A percentile compares a stretch with the other conserved stretches of the same genome.
These are phyloP conservation scores for Saprolegnia diclina DNA, from an alignment of 352 stramenopile species.

Conservation along the genomic window DNA sequence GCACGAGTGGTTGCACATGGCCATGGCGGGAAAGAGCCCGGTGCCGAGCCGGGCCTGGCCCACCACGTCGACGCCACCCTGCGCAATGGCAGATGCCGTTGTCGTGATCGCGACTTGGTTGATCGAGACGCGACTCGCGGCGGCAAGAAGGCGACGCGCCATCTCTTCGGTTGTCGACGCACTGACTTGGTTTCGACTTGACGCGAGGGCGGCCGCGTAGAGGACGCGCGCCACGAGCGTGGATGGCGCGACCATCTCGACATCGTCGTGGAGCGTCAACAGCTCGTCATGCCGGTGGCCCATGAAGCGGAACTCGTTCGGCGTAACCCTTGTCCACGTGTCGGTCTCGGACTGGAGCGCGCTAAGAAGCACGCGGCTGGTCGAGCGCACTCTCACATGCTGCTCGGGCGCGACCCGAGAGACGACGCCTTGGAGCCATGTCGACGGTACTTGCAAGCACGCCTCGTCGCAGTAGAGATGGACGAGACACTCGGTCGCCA, in stretches of 20 bases:
- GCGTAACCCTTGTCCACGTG: too few relatives aligned
- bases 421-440: too few relatives aligned
- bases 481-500: too few relatives aligned
- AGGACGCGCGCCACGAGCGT: neutral
- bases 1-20: conserved; percentile 22
- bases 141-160: neutral
- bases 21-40: neutral
- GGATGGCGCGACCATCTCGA: neutral
- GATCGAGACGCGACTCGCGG: neutral
- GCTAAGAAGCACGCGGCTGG: too few relatives aligned
- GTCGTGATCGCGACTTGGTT: conserved; percentile 18
- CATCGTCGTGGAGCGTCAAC: neutral
- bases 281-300: neutral
- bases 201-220: neutral
- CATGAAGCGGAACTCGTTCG: neutral
- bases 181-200: neutral
- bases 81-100: neutral
- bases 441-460: too few relatives aligned
- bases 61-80: neutral
- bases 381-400: too few relatives aligned
- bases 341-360: too few relatives aligned
- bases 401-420: too few relatives aligned
- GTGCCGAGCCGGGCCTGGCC: neutral
- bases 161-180: neutral
- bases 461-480: too few relatives aligned